Base-by-base conservation (phyloP, 257 asterid species). In the Solanum commersonii region DNA sequence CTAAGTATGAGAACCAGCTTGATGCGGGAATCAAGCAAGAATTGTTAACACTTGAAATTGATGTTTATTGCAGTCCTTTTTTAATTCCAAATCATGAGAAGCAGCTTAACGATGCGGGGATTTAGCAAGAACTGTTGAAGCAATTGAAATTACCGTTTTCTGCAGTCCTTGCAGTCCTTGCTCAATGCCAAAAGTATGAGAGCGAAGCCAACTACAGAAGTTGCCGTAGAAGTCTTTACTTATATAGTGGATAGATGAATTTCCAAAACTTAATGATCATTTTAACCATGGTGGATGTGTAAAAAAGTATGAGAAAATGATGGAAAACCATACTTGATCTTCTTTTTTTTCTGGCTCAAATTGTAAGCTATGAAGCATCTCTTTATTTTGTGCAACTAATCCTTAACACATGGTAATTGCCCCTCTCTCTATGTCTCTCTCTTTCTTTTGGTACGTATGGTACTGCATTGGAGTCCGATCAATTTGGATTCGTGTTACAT, bases 1-100 rank as follows among this genome's bases (percentile, higher is more conserved):
- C 78, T 1, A 67, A 59, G 76, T 63, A 38, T 84, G 87, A 63
- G 87, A 84, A n/a, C 59, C 77, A 13, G 38, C 78, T 84, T 84
- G 79, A 33, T 10, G 29, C 10, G 59, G 60, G 87, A 27, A 67
- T 67, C 70, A 67, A 84, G 37, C 87, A 63, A 59, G 87, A 67
- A 37, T 22, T 84, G 68, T 81, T 81, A 29, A 81, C 68, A 27
- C 68, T 81, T 81, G 85, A 82, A 29, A 49, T 82, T 49, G 63
- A 56, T 49, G 86, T 37, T 63, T 22, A 27, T 65, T 87, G 87
- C 89, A 79, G 87, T 87, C 89, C 31, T 87, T 87, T 22, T 67
- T 87, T 63, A 84, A 84, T 63, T 38, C 87, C 29, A 79, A 68
- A 60, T 37, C 73, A 20, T 84, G 87, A 84, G 79, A 84, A 27